These are phyloP conservation scores for Solanum sejunctum DNA, from an alignment of 257 asterid genomes.

Conservation along the genomic window DNA sequence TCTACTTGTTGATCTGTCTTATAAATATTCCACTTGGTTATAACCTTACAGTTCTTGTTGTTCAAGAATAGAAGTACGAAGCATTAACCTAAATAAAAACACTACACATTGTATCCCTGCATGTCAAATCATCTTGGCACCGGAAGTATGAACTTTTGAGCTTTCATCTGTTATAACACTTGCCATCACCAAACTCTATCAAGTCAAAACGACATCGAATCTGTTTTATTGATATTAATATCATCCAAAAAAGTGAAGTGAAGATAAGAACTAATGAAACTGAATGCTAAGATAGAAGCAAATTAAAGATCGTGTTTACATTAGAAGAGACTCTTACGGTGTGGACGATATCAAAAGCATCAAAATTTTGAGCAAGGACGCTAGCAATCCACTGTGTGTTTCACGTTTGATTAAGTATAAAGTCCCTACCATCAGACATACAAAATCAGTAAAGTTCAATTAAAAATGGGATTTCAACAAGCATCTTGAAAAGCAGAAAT, in stretches of 20 bases:
- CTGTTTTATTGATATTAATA: not conserved
- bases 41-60: not conserved
- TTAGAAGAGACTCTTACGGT: conserved; percentile 49
- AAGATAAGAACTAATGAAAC: not conserved
- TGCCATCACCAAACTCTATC: not conserved
- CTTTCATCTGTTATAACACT: not conserved
- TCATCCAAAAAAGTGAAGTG: not conserved
- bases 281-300: not conserved
- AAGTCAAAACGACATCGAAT: not conserved
- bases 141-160: not conserved
- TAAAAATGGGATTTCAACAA: not conserved
- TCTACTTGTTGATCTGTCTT: not conserved
- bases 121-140: not conserved
- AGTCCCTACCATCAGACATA: conserved; percentile 34
- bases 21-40: not conserved
- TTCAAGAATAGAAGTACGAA: not conserved
- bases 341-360: conserved; percentile 74
- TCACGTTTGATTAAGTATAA: conserved; percentile 66
- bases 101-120: not conserved
- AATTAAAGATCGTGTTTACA: not conserved
- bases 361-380: conserved; percentile 65
- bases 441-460: not conserved
- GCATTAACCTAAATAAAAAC: not conserved
- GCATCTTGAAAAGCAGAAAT: not conserved
- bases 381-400: conserved; percentile 52